Evolutionary conservation across 352 stramenopile genomes (phyloP).

Genomic region (Phytophthora tubulina): DNA sequence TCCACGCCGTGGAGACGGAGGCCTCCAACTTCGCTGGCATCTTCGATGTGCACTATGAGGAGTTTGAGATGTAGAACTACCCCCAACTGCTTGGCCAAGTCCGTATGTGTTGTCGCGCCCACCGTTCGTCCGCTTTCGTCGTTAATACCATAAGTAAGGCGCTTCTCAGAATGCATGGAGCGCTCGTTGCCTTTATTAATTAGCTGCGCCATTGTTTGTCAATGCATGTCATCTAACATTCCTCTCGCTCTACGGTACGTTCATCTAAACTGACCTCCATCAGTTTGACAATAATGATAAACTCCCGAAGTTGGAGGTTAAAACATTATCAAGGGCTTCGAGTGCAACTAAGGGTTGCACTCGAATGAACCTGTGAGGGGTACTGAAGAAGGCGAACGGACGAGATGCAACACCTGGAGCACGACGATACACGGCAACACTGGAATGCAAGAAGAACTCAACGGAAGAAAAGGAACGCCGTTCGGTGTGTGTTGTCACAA

Average conservation of each 20-base stretch:
- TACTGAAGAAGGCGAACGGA: not conserved
- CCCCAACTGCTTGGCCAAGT: slow-evolving; percentile 29
- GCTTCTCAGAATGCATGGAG: slow-evolving; percentile 24
- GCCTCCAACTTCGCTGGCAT: slow-evolving; percentile 82
- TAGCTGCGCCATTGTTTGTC: not conserved
- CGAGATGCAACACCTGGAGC: not conserved
- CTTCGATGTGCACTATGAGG: slow-evolving; percentile 90
- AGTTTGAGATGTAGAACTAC: slow-evolving; percentile 89
- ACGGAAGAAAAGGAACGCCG: slow-evolving; percentile 22
- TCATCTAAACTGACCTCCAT: no score
- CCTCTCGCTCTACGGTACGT: not conserved
- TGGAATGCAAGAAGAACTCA: slow-evolving; percentile 15
- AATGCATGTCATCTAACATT: not conserved
- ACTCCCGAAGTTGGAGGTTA: no score
- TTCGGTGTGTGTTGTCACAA: slow-evolving; percentile 47
- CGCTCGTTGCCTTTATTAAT: slow-evolving; percentile 15
- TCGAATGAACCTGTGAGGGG: not conserved
- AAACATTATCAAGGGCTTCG: no score
- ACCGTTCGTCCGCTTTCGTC: slow-evolving; percentile 30
- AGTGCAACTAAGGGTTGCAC: not conserved
- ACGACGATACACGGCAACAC: not conserved
- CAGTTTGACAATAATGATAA: not conserved
- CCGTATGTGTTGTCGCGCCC: slow-evolving; percentile 39
- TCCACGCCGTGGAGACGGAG: slow-evolving; percentile 81
- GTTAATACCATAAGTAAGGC: slow-evolving; percentile 43